Evolutionary conservation across 352 stramenopile species (phyloP).

Genomic region (Aphanomyces cochlioides): DNA sequence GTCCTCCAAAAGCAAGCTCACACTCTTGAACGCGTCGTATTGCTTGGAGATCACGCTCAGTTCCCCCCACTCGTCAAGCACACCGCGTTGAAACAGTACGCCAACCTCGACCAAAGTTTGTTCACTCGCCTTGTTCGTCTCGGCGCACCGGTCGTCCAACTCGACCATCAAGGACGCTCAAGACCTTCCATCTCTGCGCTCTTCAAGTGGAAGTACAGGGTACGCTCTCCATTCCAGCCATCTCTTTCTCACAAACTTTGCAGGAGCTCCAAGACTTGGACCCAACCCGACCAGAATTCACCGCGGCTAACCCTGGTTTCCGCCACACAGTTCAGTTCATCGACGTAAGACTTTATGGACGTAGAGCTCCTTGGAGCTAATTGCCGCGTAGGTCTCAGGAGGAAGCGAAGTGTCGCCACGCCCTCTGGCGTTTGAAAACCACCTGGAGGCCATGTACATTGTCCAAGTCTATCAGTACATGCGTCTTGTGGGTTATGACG

Average conservation of each 20-base stretch:
- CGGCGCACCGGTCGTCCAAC: slow-evolving; percentile 86
- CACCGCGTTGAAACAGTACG: slow-evolving; percentile 80
- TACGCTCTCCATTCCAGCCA: neutral
- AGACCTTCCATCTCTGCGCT: slow-evolving; percentile 82
- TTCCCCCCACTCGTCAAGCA: slow-evolving; percentile 91
- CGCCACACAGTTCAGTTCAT: slow-evolving; percentile 88
- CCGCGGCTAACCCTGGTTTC: slow-evolving; percentile 86
- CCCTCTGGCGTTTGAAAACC: slow-evolving; percentile 92
- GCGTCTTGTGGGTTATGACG: slow-evolving; percentile 87
- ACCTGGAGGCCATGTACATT: slow-evolving; percentile 93
- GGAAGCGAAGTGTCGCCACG: slow-evolving; percentile 64
- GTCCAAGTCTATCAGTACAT: slow-evolving; percentile 92
- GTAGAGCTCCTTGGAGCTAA: slow-evolving; percentile 35
- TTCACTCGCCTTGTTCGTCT: slow-evolving; percentile 93
- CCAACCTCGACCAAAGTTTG: slow-evolving; percentile 92
- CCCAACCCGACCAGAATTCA: slow-evolving; percentile 32
- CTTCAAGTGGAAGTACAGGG: slow-evolving; percentile 81
- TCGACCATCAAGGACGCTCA: slow-evolving; percentile 89
- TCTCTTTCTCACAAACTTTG: too few relatives aligned
- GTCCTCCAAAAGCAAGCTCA: slow-evolving; percentile 61
- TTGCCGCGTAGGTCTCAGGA: slow-evolving; percentile 32
- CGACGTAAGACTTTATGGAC: slow-evolving; percentile 40
- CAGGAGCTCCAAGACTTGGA: too few relatives aligned
- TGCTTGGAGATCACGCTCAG: slow-evolving; percentile 93
- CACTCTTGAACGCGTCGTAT: slow-evolving; percentile 90